Percentiles rank a stretch among this genome's conserved stretches.
Conservation (phyloP, 208 protist species). For the Trypanosoma conorhini region DNA sequence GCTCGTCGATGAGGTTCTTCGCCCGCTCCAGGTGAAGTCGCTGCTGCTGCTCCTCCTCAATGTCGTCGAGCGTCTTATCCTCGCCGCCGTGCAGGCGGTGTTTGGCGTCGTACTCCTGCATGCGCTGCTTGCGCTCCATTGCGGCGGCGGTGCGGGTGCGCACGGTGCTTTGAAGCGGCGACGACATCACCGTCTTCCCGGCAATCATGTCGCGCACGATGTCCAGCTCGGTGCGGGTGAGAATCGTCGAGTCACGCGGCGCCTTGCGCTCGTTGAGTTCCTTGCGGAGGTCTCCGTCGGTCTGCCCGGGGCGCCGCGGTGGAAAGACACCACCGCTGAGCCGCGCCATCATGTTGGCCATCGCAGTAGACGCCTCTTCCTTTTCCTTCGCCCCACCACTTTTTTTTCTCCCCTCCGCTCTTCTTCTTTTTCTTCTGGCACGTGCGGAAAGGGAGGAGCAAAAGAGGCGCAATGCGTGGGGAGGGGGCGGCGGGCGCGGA, state of each 20-base stretch:
- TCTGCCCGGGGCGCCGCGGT: slow-evolving; percentile 57
- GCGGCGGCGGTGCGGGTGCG: slow-evolving; percentile 34
- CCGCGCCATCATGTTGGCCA: slow-evolving; percentile 26
- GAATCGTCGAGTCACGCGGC: slow-evolving; percentile 71
- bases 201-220: slow-evolving; percentile 76
- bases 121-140: slow-evolving; percentile 69
- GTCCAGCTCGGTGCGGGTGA: slow-evolving; percentile 82
- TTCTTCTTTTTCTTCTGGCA: background rate
- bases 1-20: slow-evolving; percentile 77
- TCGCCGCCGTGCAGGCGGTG: slow-evolving; percentile 39
- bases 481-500: too few relatives aligned
- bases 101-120: slow-evolving; percentile 84
- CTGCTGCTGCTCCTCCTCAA: slow-evolving; percentile 74
- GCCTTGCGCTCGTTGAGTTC: slow-evolving; percentile 74
- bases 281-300: slow-evolving; percentile 77
- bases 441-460: background rate
- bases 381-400: background rate
- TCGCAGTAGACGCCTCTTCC: background rate
- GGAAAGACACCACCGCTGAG: slow-evolving; percentile 61
- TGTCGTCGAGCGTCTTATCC: slow-evolving; percentile 73
- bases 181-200: slow-evolving; percentile 34
- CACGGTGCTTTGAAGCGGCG: slow-evolving; percentile 10
- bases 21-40: slow-evolving; percentile 79
- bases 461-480: too few relatives aligned
- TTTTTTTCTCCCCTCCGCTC: background rate